Conservation (phyloP, 306 rosid genomes). For the Morella rubra region DNA sequence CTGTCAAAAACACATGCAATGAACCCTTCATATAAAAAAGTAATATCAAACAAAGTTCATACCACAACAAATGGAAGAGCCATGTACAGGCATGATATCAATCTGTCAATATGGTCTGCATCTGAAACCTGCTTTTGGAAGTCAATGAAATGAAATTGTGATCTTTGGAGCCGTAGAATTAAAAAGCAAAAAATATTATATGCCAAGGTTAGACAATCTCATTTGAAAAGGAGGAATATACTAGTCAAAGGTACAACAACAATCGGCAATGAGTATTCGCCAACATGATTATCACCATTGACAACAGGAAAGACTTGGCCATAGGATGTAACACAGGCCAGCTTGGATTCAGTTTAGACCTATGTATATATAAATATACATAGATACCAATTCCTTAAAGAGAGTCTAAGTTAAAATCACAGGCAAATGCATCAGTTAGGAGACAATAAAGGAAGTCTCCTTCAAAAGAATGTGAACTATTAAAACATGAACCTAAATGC, state of each 20-base stretch:
- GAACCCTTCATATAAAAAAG: constrained; percentile 2
- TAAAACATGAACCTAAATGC: not conserved
- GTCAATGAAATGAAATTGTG: constrained; percentile 7
- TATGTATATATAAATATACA: not conserved
- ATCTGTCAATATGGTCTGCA: constrained; percentile 86
- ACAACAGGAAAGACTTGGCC: not conserved
- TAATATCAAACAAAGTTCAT: constrained; percentile 25
- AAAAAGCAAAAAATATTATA: not conserved
- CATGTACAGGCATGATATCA: constrained; percentile 91
- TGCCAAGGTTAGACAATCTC: not conserved
- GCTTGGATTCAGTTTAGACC: too few species aligned
- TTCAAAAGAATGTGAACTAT: not conserved
- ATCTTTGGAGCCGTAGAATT: not conserved
- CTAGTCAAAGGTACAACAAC: not conserved
- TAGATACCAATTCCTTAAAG: not conserved
- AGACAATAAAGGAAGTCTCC: not conserved
- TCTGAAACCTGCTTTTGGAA: constrained; percentile 69
- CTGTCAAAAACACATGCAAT: constrained; percentile 18
- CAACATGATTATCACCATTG: not conserved
- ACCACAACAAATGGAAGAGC: constrained; percentile 97
- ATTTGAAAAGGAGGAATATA: not conserved
- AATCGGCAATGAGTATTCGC: not conserved
- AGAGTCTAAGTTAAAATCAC: not conserved
- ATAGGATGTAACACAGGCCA: not conserved
- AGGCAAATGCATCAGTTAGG: not conserved